These are phyloP conservation scores for Grosmannia huntii DNA, from an alignment of 2,329 filamentous ascomycete species.

Conservation along the genomic window DNA sequence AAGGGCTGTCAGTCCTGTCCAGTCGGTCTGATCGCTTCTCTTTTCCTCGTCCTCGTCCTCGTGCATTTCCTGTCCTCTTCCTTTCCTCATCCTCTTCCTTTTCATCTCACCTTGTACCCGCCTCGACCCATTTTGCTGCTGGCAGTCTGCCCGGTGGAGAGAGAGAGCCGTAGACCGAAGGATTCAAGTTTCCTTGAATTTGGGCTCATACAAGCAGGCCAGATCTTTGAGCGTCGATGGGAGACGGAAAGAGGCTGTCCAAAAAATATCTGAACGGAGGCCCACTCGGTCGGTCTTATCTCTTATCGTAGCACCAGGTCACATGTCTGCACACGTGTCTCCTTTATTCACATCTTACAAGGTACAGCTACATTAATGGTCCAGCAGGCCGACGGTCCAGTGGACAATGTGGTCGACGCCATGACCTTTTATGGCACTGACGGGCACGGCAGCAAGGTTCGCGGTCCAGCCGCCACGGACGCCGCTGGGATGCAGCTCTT, in stretches of 20 bases:
- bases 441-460: slow-evolving; percentile 61
- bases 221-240: background rate
- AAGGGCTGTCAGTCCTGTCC: background rate
- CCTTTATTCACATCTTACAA: slow-evolving; percentile 2
- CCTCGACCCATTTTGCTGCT: slow-evolving; percentile 10
- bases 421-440: slow-evolving; percentile 80
- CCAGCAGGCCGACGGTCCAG: slow-evolving; percentile 57
- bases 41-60: background rate
- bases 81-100: background rate
- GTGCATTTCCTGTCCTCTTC: background rate
- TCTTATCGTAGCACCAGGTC: too few relatives aligned
- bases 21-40: too few relatives aligned
- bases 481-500: slow-evolving; percentile 59
- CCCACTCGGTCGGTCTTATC: background rate
- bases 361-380: slow-evolving; percentile 19
- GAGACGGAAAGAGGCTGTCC: background rate
- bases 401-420: slow-evolving; percentile 66
- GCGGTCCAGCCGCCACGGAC: slow-evolving; percentile 43
- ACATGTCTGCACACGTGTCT: background rate
- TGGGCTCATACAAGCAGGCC: background rate
- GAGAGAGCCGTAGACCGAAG: background rate
- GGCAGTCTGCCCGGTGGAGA: background rate
- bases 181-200: background rate
- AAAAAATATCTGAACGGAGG: background rate
- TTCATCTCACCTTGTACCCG: slow-evolving; percentile 9